phyloP scores from a whole-genome alignment of 345 rosid genomes.

The Brassica nigra region DNA sequence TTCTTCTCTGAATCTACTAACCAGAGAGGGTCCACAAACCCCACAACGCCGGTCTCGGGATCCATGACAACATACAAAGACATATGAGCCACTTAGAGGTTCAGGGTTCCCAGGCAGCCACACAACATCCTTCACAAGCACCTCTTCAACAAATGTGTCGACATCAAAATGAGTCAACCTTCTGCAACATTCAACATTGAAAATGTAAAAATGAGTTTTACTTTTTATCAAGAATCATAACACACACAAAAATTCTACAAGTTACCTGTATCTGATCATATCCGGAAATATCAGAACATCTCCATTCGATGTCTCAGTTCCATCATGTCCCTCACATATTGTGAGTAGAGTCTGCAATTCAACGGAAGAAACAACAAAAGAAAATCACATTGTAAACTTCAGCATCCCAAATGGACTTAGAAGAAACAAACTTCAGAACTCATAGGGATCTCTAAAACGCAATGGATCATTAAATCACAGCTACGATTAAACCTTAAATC shows the following conservation, averaged over 20 bases:
- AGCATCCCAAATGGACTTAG: neutral
- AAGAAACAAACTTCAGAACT: slow-evolving; percentile 6
- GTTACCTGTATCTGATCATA: slow-evolving; percentile 93
- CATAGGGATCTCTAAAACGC: neutral
- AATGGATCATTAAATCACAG: neutral
- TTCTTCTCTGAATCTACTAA: slow-evolving; percentile 87
- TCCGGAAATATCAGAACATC: slow-evolving; percentile 96
- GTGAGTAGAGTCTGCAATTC: slow-evolving; percentile 75
- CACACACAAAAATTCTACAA: neutral
- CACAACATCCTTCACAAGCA: slow-evolving; percentile 89
- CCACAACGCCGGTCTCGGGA: slow-evolving; percentile 90
- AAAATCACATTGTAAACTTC: slow-evolving; percentile 18
- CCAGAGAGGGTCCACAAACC: slow-evolving; percentile 84
- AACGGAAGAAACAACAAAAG: neutral
- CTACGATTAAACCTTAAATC: neutral
- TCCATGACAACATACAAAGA: slow-evolving; percentile 94
- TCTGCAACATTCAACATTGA: slow-evolving; percentile 52
- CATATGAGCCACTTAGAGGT: slow-evolving; percentile 66
- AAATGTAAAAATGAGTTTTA: slow-evolving; percentile 21
- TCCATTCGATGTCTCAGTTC: slow-evolving; percentile 94
- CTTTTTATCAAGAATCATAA: neutral
- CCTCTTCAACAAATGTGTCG: slow-evolving; percentile 96
- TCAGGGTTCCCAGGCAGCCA: slow-evolving; percentile 96
- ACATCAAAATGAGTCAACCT: slow-evolving; percentile 99
- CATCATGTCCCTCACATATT: slow-evolving; percentile 98